phyloP scores from a whole-genome alignment of 176 grass and related monocot species.

The Carex pumila region DNA sequence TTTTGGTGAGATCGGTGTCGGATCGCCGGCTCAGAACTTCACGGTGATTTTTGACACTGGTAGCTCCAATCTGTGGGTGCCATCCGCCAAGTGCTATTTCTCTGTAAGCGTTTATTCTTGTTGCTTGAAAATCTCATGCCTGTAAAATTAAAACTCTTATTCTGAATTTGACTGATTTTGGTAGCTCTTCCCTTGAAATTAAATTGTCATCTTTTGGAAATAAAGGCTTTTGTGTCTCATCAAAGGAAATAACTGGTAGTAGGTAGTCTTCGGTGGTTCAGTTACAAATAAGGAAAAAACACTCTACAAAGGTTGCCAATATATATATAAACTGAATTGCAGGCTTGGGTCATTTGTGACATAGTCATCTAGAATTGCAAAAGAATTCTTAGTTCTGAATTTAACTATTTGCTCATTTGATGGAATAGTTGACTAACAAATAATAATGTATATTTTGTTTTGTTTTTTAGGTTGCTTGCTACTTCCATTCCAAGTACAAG shows the following conservation, averaged over 20 bases:
- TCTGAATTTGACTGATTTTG: neutral
- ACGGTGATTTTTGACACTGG: constrained; percentile 98
- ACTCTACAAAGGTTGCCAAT: neutral
- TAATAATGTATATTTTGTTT: neutral
- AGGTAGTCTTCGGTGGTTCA: neutral
- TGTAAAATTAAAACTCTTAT: neutral
- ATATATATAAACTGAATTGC: neutral
- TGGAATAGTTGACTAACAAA: neutral
- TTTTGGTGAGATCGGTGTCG: constrained; percentile 85
- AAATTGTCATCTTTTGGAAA: neutral
- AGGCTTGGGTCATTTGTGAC: neutral
- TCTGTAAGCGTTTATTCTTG: constrained; percentile 40
- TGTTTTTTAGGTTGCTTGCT: constrained; percentile 70
- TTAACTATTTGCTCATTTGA: neutral
- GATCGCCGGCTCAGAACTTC: constrained; percentile 83
- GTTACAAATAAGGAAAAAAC: neutral
- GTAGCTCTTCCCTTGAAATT: neutral
- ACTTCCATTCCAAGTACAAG: constrained; percentile 85
- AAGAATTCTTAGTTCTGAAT: neutral
- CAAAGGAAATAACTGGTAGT: neutral
- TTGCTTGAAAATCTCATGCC: neutral
- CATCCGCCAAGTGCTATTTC: constrained; percentile 90
- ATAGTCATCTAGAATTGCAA: neutral
- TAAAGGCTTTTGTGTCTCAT: neutral
- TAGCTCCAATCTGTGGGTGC: constrained; percentile 98